Conservation (phyloP, 768 basidiomycete genomes). For the Trametes meyenii region DNA sequence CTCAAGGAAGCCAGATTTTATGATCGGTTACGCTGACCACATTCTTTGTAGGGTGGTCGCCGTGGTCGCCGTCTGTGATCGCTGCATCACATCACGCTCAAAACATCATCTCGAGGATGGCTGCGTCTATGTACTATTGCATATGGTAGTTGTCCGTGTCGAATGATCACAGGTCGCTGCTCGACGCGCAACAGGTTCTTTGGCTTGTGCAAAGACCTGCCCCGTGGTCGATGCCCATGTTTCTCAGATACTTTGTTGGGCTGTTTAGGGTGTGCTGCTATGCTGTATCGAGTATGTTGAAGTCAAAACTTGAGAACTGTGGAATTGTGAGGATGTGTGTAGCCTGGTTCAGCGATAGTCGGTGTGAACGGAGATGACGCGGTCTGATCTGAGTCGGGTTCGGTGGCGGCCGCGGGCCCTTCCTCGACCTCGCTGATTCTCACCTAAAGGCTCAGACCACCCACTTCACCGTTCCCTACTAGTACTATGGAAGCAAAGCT, state of each 20-base stretch:
- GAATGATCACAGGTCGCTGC: slow-evolving; percentile 72
- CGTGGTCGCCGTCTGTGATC: slow-evolving; percentile 92
- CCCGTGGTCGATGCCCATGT: slow-evolving; percentile 66
- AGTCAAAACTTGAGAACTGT: no score
- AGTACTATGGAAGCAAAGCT: slow-evolving; percentile 50
- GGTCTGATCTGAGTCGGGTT: no score
- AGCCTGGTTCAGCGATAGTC: no score
- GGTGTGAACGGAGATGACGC: no score
- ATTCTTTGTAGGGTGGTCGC: slow-evolving; percentile 81
- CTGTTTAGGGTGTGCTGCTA: slow-evolving; percentile 22
- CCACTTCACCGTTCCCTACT: neutral
- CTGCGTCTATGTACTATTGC: slow-evolving; percentile 29
- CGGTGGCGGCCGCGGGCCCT: no score
- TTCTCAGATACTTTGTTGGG: slow-evolving; percentile 22
- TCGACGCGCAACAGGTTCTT: slow-evolving; percentile 81
- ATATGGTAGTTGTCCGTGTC: slow-evolving; percentile 37
- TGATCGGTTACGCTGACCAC: slow-evolving; percentile 1
- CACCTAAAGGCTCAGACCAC: neutral
- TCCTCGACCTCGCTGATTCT: no score
- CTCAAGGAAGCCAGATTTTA: neutral
- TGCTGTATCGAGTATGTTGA: slow-evolving; percentile 16
- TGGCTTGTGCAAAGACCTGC: slow-evolving; percentile 51
- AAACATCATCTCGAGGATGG: slow-evolving; percentile 29
- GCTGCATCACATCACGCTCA: slow-evolving; percentile 24
- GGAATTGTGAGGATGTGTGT: no score